A percentile compares a stretch with the other conserved stretches of the same genome.
phyloP scores from a whole-genome alignment of 805 yeast species.

The Wickerhamiella sorbophila region DNA sequence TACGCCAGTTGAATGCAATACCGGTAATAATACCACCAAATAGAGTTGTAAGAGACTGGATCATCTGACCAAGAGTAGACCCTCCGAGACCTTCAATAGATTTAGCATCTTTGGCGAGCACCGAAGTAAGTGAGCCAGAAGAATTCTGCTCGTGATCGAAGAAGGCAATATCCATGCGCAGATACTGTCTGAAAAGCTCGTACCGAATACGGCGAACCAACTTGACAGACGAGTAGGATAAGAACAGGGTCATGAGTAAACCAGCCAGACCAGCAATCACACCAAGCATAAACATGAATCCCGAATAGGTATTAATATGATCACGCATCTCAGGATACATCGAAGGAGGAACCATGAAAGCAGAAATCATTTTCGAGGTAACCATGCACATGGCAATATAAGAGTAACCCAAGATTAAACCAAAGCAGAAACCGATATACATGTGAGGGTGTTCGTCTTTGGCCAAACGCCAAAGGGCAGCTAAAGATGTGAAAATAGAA shows the following conservation, averaged over 20 bases:
- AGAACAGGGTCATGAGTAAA: conserved; percentile 14
- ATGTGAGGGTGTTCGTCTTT: conserved; percentile 17
- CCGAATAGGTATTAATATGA: conserved; percentile 23
- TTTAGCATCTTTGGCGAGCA: conserved; percentile 29
- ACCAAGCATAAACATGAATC: conserved; percentile 27
- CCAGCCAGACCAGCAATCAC: conserved; percentile 19
- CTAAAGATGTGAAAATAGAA: conserved; percentile 5
- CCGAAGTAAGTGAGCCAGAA: conserved; percentile 27
- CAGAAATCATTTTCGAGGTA: conserved; percentile 25
- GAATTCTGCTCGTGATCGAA: conserved; percentile 26
- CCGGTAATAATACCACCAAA: conserved; percentile 29
- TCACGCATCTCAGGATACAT: conserved; percentile 24
- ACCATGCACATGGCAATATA: conserved; percentile 27
- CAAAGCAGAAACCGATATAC: conserved; percentile 17
- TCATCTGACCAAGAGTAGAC: conserved; percentile 28
- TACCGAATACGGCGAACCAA: conserved; percentile 25
- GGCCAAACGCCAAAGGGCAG: conserved; percentile 18
- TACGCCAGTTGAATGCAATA: conserved; percentile 28
- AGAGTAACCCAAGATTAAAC: conserved; percentile 26
- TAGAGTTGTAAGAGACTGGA: conserved; percentile 26
- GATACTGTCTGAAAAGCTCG: conserved; percentile 22
- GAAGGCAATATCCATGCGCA: conserved; percentile 27
- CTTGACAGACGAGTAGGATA: conserved; percentile 21
- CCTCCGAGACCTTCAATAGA: conserved; percentile 30
- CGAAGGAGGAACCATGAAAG: conserved; percentile 25